Evolutionary conservation across 2,329 filamentous ascomycete species (phyloP).

Genomic region (Xylaria polymorpha): DNA sequence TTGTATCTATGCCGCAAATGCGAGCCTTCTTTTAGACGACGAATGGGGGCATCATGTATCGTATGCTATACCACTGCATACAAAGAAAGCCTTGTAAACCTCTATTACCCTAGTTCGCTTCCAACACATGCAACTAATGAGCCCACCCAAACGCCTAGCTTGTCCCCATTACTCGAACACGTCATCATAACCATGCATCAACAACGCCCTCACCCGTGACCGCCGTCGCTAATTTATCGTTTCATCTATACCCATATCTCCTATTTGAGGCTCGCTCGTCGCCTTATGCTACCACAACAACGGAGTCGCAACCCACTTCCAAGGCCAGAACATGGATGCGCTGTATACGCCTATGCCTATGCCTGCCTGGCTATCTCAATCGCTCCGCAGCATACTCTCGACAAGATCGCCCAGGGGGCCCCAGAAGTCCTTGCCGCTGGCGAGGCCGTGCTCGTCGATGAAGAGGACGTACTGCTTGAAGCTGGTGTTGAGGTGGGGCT

Average conservation of each 20-base stretch:
- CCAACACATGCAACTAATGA: constrained; percentile 41
- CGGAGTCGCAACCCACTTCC: neutral
- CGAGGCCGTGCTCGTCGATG: constrained; percentile 94
- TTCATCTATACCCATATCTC: constrained; percentile 28
- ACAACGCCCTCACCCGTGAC: constrained; percentile 2
- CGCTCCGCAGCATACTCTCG: constrained; percentile 96
- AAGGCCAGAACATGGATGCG: neutral
- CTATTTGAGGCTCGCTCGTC: constrained; percentile 32
- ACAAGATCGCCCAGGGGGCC: constrained; percentile 94
- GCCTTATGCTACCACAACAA: neutral
- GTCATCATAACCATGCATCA: constrained; percentile 29
- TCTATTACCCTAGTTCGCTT: constrained; percentile 44
- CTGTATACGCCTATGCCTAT: neutral
- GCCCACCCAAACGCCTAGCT: constrained; percentile 44
- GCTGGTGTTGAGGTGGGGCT: constrained; percentile 97
- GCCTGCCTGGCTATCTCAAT: constrained; percentile 59
- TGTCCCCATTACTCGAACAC: constrained; percentile 33
- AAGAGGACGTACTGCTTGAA: constrained; percentile 99
- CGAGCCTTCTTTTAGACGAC: constrained; percentile 36
- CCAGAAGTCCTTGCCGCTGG: constrained; percentile 96
- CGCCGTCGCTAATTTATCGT: constrained; percentile 10
- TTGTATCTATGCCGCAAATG: constrained; percentile 40
- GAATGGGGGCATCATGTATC: constrained; percentile 18
- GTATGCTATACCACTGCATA: constrained; percentile 32
- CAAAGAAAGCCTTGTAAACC: constrained; percentile 29